phyloP scores from a whole-genome alignment of 2,329 filamentous ascomycete species.

The Diaporthe sp. region DNA sequence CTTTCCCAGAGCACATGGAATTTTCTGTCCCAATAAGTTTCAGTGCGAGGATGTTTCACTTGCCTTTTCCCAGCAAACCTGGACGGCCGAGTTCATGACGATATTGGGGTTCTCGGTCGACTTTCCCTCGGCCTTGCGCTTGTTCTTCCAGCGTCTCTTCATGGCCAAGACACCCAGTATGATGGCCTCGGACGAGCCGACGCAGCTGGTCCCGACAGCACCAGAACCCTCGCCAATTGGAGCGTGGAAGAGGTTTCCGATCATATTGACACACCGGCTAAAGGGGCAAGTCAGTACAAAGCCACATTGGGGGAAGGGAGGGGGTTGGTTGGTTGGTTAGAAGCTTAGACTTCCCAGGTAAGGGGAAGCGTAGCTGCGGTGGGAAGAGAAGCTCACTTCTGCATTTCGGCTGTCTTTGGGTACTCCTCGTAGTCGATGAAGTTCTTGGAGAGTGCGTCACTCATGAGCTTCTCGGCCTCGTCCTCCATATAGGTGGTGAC shows the following conservation, averaged over 20 bases:
- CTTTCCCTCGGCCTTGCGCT: slow-evolving; percentile 86
- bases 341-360: background rate
- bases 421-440: slow-evolving; percentile 94
- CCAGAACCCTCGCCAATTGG: slow-evolving; percentile 69
- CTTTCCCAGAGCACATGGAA: background rate
- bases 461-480: slow-evolving; percentile 96
- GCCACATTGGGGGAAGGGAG: background rate
- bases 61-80: slow-evolving; percentile 95
- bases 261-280: slow-evolving; percentile 92
- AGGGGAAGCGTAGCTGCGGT: background rate
- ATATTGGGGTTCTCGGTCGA: slow-evolving; percentile 87
- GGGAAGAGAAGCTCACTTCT: background rate
- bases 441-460: slow-evolving; percentile 92
- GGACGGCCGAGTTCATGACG: slow-evolving; percentile 95
- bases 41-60: background rate
- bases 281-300: background rate
- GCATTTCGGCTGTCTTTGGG: slow-evolving; percentile 77
- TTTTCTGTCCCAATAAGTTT: background rate
- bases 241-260: slow-evolving; percentile 88
- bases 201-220: slow-evolving; percentile 85
- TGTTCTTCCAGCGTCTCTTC: slow-evolving; percentile 95
- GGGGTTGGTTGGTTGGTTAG: no score
- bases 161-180: slow-evolving; percentile 88
- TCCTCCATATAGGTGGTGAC: slow-evolving; percentile 99
- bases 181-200: slow-evolving; percentile 92